Conservation (phyloP, 2,329 filamentous ascomycete species). For the Colletotrichum sp. region DNA sequence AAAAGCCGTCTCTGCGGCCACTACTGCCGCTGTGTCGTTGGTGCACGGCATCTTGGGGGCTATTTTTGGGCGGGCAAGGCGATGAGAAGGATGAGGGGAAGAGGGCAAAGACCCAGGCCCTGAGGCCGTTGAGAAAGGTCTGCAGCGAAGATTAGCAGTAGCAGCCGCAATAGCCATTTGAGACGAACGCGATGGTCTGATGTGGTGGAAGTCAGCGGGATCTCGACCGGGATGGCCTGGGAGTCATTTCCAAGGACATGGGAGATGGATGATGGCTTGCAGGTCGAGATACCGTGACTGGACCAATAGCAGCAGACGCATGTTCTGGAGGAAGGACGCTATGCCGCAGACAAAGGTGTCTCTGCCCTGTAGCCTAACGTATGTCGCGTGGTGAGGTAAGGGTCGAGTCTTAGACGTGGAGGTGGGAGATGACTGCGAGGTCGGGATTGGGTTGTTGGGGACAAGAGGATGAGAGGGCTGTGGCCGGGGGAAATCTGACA, state of each 20-base stretch:
- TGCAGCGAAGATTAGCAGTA: background rate
- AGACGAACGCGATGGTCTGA: constrained; percentile 19
- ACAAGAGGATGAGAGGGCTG: background rate
- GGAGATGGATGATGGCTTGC: constrained; percentile 6
- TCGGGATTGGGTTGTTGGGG: constrained; percentile 14
- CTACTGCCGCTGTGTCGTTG: background rate
- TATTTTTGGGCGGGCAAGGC: constrained; percentile 9
- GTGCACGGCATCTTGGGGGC: background rate
- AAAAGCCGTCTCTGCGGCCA: background rate
- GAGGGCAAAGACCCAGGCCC: background rate
- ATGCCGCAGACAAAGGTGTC: background rate
- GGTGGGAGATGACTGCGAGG: background rate
- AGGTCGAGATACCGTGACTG: background rate
- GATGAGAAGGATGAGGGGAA: background rate
- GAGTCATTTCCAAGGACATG: constrained; percentile 7
- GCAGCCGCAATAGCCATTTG: background rate
- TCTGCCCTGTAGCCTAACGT: background rate
- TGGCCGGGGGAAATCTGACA: background rate
- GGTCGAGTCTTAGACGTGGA: background rate
- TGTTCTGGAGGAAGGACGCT: background rate
- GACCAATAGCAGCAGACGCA: background rate
- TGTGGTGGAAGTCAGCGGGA: background rate
- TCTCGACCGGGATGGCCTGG: background rate
- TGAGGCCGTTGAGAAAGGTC: background rate
- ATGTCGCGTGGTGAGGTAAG: background rate